Evolutionary conservation across 208 protist species (phyloP).

Genomic region (Acanthamoeba castellanii): DNA sequence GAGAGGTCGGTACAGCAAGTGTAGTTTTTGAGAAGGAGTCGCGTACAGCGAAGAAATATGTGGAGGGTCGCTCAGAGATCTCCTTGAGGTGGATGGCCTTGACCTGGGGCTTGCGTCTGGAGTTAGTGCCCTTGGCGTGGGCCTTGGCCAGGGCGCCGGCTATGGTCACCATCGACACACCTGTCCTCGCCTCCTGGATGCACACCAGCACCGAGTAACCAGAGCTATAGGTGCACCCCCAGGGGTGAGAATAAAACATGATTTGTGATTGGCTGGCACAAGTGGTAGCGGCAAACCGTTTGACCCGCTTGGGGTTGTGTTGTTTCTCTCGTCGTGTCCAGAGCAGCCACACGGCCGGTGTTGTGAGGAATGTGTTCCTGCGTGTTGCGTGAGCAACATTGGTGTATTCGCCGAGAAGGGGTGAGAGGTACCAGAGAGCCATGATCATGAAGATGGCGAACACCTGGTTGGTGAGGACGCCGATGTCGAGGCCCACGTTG

Average conservation of each 20-base stretch:
- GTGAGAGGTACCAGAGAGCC: conserved; percentile 82
- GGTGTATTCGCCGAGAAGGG: no score
- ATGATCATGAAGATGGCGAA: conserved; percentile 87
- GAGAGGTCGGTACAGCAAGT: no score
- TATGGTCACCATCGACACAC: conserved; percentile 27
- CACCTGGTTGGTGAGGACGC: conserved; percentile 76
- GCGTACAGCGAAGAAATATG: conserved; percentile 53
- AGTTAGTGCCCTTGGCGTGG: not conserved
- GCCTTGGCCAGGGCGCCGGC: conserved; percentile 16
- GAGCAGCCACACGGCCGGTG: conserved; percentile 77
- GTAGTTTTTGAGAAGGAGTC: no score
- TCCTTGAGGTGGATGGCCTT: not conserved
- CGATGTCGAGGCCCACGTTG: conserved; percentile 84
- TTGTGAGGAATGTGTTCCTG: conserved; percentile 86
- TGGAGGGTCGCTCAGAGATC: conserved; percentile 23
- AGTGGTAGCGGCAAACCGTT: no score
- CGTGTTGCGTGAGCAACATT: no score
- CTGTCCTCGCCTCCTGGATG: conserved; percentile 14
- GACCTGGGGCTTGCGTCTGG: not conserved
- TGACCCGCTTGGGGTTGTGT: no score
- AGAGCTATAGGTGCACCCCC: no score
- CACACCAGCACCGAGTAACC: conserved; percentile 44
- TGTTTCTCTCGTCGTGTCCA: conserved; percentile 22
- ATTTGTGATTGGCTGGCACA: no score
- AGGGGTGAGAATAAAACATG: no score